Evolutionary conservation across 345 rosid genomes (phyloP), one percentile per base, ranked within the genome.

Genomic region (Lagerstroemia speciosa): DNA sequence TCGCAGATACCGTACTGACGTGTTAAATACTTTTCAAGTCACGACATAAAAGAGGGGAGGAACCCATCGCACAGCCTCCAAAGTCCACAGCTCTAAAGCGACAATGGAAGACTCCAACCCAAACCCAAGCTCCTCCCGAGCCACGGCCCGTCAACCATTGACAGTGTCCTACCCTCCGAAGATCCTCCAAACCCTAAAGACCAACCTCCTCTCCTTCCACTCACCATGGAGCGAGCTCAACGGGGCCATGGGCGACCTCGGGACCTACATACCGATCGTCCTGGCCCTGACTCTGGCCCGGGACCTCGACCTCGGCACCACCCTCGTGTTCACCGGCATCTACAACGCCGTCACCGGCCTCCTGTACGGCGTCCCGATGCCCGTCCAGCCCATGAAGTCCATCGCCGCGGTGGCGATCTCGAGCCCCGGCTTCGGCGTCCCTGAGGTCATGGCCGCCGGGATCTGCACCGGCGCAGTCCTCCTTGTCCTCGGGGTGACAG

Each of bases 371-470:
- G 95, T 90, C 15, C 95, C 93, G 2, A 88, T 92, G 96, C 95
- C 96, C 9, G 98, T 92, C n/a, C 96, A 92, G 67, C 96, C 96
- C 53, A 86, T 92, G 96, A 92, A 92, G 68, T 79, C 95, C 0
- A 89, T 92, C 0, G 91, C 93, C 0, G 96, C 96, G 0, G 96
- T 76, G 14, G 98, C 90, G 27, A 82, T 92, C 20, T 85, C 93
- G 0, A 64, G 33, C 1, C 66, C 81, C 1, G 85, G 77, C 41
- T 92, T 90, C 24, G 86, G 86, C 0, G 75, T 89, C 73, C 95
- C 91, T 12, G 98, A 88, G 74, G 76, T 84, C 5, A 88, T 88
- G 95, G 96, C 93, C 0, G 85, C 95, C 0, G 93, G 95, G 14
- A 89, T 89, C 0, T 82, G 82, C 57, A 86, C 98, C 2, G 96